A percentile compares a stretch with the other conserved stretches of the same genome.
phyloP scores from a whole-genome alignment of 2,329 filamentous ascomycete genomes.

The Samsoniella hepiali region DNA sequence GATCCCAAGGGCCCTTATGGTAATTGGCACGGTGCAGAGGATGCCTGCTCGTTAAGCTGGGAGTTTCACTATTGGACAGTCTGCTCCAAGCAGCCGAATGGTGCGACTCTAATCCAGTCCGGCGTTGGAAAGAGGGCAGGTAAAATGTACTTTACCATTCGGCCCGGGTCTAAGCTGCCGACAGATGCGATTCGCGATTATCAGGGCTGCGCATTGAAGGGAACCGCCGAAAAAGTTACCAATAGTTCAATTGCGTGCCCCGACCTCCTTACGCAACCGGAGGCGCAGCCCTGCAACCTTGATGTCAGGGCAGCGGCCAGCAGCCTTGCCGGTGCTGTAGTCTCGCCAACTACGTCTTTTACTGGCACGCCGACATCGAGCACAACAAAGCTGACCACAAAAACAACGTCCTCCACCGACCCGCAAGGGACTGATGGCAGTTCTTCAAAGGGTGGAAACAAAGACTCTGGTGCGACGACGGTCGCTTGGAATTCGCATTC shows the following conservation, averaged over 20 bases:
- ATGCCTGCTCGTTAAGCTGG: background rate
- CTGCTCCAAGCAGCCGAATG: conserved; percentile 7
- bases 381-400: background rate
- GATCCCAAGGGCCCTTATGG: conserved; percentile 10
- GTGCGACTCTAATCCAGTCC: conserved; percentile 2
- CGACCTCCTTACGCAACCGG: conserved; percentile 3
- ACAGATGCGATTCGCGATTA: conserved; percentile 17
- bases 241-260: conserved; percentile 13
- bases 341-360: conserved; percentile 4
- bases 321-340: conserved; percentile 7
- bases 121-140: conserved; percentile 12
- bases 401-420: background rate
- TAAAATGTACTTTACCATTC: conserved; percentile 8
- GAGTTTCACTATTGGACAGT: conserved; percentile 5
- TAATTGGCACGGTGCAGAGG: background rate
- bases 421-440: background rate
- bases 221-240: background rate
- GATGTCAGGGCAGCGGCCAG: conserved; percentile 14
- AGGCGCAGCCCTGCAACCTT: conserved; percentile 14
- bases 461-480: background rate
- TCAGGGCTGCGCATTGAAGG: conserved; percentile 8
- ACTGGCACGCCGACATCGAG: background rate
- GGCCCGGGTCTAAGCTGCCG: conserved; percentile 8
- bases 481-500: background rate
- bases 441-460: background rate